Evolutionary conservation across 345 rosid species (phyloP).

Genomic region (Trapa bicornis): DNA sequence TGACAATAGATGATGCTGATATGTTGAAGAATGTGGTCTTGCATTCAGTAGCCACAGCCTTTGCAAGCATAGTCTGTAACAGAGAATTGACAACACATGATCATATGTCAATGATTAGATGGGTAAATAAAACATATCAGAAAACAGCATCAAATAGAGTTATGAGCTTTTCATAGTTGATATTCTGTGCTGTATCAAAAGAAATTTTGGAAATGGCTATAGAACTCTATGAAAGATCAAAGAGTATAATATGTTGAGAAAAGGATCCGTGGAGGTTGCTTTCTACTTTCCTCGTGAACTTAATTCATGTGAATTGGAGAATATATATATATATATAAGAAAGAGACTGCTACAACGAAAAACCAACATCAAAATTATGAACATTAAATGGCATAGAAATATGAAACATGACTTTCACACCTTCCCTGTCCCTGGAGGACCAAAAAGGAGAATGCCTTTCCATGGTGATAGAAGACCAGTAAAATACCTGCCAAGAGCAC

Average conservation of each 20-base stretch:
- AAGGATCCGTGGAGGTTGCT: no score
- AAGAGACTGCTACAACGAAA: background rate
- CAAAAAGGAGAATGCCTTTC: conserved; percentile 99
- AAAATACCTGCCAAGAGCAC: conserved; percentile 43
- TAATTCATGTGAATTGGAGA: background rate
- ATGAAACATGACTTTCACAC: conserved; percentile 21
- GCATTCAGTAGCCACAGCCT: conserved; percentile 98
- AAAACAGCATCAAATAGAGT: no score
- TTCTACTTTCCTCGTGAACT: no score
- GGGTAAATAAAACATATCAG: background rate
- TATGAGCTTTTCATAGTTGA: background rate
- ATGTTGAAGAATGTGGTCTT: conserved; percentile 95
- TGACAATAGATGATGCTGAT: conserved; percentile 94
- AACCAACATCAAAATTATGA: background rate
- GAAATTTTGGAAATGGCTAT: background rate
- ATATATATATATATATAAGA: background rate
- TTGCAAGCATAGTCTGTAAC: conserved; percentile 96
- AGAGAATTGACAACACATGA: conserved; percentile 8
- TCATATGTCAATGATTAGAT: background rate
- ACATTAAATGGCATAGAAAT: background rate
- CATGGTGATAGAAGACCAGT: conserved; percentile 94
- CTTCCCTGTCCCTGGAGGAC: conserved; percentile 99
- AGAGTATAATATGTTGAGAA: no score
- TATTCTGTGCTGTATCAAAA: background rate
- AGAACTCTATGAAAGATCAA: background rate